Evolutionary conservation across 1,284 basidiomycete genomes (phyloP).

Genomic region (Abortiporus biennis): DNA sequence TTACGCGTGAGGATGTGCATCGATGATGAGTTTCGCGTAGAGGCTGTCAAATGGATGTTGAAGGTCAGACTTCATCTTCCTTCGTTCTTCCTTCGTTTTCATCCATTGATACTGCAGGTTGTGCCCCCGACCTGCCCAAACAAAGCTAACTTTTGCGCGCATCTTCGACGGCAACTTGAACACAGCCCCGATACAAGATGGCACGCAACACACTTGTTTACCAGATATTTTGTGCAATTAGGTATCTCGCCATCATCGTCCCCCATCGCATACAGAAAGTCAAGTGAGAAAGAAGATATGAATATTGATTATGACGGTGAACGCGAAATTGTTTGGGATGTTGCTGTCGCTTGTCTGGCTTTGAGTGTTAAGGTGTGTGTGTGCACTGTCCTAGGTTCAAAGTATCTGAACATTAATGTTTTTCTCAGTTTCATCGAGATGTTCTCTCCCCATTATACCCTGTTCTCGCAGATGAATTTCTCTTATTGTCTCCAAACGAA

Average conservation of each 20-base stretch:
- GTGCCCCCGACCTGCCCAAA: conserved; percentile 17
- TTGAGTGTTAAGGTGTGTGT: conserved; percentile 53
- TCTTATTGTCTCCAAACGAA: conserved; percentile 38
- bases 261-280: conserved; percentile 8
- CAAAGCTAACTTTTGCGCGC: conserved; percentile 15
- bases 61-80: conserved; percentile 25
- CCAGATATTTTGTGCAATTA: conserved; percentile 39
- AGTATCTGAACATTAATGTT: too few relatives aligned
- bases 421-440: conserved; percentile 53
- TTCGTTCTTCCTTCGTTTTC: conserved; percentile 1
- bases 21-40: conserved; percentile 23
- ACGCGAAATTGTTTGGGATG: conserved; percentile 40
- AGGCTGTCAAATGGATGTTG: conserved; percentile 36
- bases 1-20: conserved; percentile 16
- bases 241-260: conserved; percentile 13
- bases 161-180: conserved; percentile 47
- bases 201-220: conserved; percentile 51
- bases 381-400: too few relatives aligned
- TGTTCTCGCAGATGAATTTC: conserved; percentile 43
- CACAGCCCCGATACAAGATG: conserved; percentile 52
- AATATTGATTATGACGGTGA: conserved; percentile 22
- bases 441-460: conserved; percentile 47
- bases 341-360: conserved; percentile 47
- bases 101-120: conserved; percentile 11
- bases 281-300: not conserved